Evolutionary conservation across 768 basidiomycete species (phyloP).

Genomic region (Suillus lakei): DNA sequence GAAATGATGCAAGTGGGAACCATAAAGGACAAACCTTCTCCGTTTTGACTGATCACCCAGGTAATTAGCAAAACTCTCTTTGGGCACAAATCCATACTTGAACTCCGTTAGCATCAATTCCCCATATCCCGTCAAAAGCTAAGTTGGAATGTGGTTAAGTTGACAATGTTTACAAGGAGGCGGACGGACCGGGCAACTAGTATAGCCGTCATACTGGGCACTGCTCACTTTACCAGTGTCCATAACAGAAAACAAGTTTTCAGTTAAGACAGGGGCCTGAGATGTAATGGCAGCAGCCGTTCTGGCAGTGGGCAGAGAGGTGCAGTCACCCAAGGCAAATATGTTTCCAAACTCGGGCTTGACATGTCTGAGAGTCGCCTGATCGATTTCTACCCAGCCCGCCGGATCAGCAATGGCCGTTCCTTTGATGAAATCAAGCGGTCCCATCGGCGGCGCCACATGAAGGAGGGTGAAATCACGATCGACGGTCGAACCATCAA

Average conservation of each 20-base stretch:
- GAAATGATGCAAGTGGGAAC: slow-evolving; percentile 1
- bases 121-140: slow-evolving; percentile 84
- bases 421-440: slow-evolving; percentile 76
- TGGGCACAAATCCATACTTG: slow-evolving; percentile 87
- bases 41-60: slow-evolving; percentile 80
- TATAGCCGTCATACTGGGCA: slow-evolving; percentile 87
- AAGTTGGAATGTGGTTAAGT: slow-evolving; percentile 11
- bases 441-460: slow-evolving; percentile 92
- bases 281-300: slow-evolving; percentile 93
- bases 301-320: slow-evolving; percentile 92
- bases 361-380: slow-evolving; percentile 78
- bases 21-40: slow-evolving; percentile 55
- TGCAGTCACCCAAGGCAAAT: slow-evolving; percentile 92
- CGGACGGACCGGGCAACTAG: slow-evolving; percentile 78
- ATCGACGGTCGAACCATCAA: slow-evolving; percentile 69
- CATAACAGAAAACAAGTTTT: slow-evolving; percentile 82
- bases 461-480: slow-evolving; percentile 86
- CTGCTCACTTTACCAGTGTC: slow-evolving; percentile 70
- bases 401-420: slow-evolving; percentile 78
- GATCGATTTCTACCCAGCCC: slow-evolving; percentile 91
- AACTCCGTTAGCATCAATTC: slow-evolving; percentile 91
- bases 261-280: slow-evolving; percentile 88
- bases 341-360: slow-evolving; percentile 84
- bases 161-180: slow-evolving; percentile 5
- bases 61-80: slow-evolving; percentile 77